A percentile compares a stretch with the other conserved stretches of the same genome.
These are phyloP conservation scores for Ascochyta koolunga DNA, from an alignment of 2,329 filamentous ascomycete genomes.

Conservation along the genomic window DNA sequence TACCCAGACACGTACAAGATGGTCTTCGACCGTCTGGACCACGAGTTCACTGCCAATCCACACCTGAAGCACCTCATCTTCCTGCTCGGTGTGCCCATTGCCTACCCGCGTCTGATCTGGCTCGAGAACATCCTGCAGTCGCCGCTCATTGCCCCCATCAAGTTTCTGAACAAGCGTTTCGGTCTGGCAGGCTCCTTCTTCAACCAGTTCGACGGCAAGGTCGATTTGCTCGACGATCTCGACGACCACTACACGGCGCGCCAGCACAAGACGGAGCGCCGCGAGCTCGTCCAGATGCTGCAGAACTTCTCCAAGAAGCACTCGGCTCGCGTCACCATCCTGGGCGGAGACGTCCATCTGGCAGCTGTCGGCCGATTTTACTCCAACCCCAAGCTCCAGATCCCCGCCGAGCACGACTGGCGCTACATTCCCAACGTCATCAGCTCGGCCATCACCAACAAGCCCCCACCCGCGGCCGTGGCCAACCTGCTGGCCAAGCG, in stretches of 20 bases:
- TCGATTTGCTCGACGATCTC: constrained; percentile 69
- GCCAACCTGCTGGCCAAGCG: constrained; percentile 67
- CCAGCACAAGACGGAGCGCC: constrained; percentile 89
- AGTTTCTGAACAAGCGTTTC: constrained; percentile 88
- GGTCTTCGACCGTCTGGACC: constrained; percentile 62
- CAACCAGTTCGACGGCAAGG: constrained; percentile 86
- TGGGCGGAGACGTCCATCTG: constrained; percentile 69
- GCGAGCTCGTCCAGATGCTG: constrained; percentile 69
- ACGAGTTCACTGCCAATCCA: constrained; percentile 59
- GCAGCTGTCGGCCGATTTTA: constrained; percentile 70
- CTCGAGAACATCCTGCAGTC: constrained; percentile 89
- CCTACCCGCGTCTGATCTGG: constrained; percentile 82
- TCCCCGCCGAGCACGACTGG: constrained; percentile 64
- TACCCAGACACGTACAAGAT: constrained; percentile 70
- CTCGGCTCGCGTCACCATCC: constrained; percentile 65
- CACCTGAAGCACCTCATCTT: constrained; percentile 68
- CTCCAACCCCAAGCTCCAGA: constrained; percentile 62
- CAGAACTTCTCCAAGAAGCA: constrained; percentile 64
- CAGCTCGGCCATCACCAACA: constrained; percentile 70
- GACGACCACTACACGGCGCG: constrained; percentile 83
- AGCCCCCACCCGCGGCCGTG: constrained; percentile 68
- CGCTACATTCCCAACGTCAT: constrained; percentile 70
- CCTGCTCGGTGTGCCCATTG: constrained; percentile 74
- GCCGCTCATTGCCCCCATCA: constrained; percentile 85
- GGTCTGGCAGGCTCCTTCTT: constrained; percentile 85